Percentiles rank a stretch among this genome's conserved stretches.
phyloP scores from a whole-genome alignment of 2,329 filamentous ascomycete genomes.

The Pleurostoma richardsiae region DNA sequence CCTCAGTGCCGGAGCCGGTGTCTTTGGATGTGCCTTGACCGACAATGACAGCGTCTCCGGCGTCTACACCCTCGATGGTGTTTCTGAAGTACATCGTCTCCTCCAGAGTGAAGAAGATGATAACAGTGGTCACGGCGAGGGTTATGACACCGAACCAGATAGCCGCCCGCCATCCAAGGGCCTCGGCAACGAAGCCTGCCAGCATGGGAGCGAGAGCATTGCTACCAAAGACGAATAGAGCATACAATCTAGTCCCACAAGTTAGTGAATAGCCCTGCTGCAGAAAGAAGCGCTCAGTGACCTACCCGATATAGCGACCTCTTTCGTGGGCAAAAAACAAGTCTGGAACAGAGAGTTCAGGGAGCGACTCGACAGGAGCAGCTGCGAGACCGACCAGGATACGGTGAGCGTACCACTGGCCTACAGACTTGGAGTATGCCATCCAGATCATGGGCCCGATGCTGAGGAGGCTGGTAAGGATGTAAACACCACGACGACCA shows the following conservation, averaged over 20 bases:
- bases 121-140: neutral
- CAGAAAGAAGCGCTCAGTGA: neutral
- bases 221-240: neutral
- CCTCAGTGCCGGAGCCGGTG: neutral
- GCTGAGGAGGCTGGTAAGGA: constrained; percentile 29
- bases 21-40: neutral
- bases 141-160: neutral
- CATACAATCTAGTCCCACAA: neutral
- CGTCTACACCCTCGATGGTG: neutral
- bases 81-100: neutral
- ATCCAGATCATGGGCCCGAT: constrained; percentile 30
- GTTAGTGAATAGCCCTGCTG: neutral
- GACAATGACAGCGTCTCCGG: neutral
- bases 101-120: neutral
- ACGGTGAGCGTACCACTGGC: constrained; percentile 13
- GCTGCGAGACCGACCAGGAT: constrained; percentile 18
- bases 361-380: constrained; percentile 19
- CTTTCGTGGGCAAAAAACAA: constrained; percentile 38
- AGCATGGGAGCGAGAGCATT: neutral
- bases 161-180: neutral
- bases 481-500: constrained; percentile 42
- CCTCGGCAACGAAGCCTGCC: neutral
- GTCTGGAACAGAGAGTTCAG: constrained; percentile 24
- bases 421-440: constrained; percentile 12
- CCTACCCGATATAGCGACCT: constrained; percentile 28